Evolutionary conservation across 176 grass and related monocot species (phyloP), one percentile per base, ranked within the genome.

Genomic region (Triticum urartu): DNA sequence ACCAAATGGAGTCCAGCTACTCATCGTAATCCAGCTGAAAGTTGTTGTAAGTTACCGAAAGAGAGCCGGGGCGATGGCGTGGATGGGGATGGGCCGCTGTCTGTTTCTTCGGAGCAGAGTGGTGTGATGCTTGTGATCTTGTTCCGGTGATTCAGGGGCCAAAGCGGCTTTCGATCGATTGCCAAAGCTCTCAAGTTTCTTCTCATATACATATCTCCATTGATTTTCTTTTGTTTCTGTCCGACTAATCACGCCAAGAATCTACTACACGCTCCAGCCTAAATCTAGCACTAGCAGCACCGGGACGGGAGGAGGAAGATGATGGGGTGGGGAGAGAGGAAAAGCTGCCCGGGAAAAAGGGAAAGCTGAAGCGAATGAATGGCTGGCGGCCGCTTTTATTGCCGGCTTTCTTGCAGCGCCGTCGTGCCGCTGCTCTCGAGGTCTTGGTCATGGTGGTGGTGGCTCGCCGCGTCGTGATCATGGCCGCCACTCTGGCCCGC

Each of bases 261-360:
- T 88, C 20, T 85, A 88, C 20, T 85, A 91, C 82, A 85, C 72
- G 72, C 28, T 20, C 11, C 4, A 80, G 39, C 82, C 78, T 82
- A 91, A 91, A 91, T 88, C 90, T 86, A 88, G 40, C 70, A 58
- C 90, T 86, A 88, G 40, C 70, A 58, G 13, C 70, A 78, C 5
- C 50, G 54, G 30, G n/a, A 52, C 71, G 24, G 68, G 43, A 13
- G 43, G 42, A 69, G 11, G 1, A 42, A 1, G 14, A 18, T 14
- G 7, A 47, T 26, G 38, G 14, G 21, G 72, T 66, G 72, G 72
- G 54, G 54, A 21, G 7, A 59, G 18, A 59, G 43, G 18, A 20
- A 59, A 59, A 54, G 17, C 62, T 36, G 47, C 17, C 25, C 75
- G 81, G n/a, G 9, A 20, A 66, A 80, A 39, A 36, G 72, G 43